A percentile compares a stretch with the other conserved stretches of the same genome.
Evolutionary conservation across 805 yeast species (phyloP).

Genomic region (Teunomyces pallodes): DNA sequence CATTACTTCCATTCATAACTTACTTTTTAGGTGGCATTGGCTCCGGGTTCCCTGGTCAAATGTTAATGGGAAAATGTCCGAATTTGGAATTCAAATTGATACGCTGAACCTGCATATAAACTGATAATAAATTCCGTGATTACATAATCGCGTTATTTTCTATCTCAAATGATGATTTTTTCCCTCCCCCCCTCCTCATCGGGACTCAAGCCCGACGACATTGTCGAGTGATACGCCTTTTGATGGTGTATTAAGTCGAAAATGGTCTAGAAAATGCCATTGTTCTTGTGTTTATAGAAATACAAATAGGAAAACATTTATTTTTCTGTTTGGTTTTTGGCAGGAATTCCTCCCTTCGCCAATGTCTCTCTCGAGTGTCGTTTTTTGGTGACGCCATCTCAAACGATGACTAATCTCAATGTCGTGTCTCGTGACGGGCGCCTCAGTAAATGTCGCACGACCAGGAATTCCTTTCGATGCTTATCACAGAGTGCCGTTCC

Average conservation of each 20-base stretch:
- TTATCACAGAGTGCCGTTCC: neutral
- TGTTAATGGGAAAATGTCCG: too few species aligned
- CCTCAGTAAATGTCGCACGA: neutral
- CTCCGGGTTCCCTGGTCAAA: neutral
- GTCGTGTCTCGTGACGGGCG: neutral
- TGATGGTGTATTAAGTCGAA: too few species aligned
- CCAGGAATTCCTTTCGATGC: neutral
- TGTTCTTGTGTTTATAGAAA: too few species aligned
- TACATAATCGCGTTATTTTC: too few species aligned
- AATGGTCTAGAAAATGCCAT: too few species aligned
- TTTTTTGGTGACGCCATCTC: neutral
- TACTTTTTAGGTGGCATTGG: constrained; percentile 12
- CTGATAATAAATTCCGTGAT: too few species aligned
- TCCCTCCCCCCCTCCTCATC: too few species aligned
- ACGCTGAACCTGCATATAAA: too few species aligned
- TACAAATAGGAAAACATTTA: neutral
- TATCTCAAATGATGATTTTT: too few species aligned
- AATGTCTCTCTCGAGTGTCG: neutral
- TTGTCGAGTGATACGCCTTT: too few species aligned
- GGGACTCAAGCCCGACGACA: too few species aligned
- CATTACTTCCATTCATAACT: neutral
- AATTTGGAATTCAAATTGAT: too few species aligned
- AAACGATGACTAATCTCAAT: neutral
- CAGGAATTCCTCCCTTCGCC: neutral
- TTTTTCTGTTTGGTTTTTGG: neutral